phyloP scores from a whole-genome alignment of 1,284 basidiomycete genomes.

The Fomes fomentarius region DNA sequence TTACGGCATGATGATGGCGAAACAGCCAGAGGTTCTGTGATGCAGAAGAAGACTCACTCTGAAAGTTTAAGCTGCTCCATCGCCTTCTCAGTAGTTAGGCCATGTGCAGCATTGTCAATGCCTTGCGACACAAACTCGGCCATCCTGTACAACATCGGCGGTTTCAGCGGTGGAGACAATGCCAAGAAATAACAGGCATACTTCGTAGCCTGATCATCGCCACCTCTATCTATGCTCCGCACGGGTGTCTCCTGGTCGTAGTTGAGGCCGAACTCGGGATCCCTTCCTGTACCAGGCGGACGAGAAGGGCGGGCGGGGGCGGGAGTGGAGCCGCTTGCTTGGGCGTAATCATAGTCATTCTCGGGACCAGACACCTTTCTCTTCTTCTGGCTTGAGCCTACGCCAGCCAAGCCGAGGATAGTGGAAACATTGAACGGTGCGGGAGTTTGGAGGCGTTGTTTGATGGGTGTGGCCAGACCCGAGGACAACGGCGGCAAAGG shows the following conservation, averaged over 20 bases:
- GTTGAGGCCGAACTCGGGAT: slow-evolving; percentile 15
- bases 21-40: neutral
- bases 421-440: slow-evolving; percentile 3
- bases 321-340: slow-evolving; percentile 8
- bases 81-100: slow-evolving; percentile 51
- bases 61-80: slow-evolving; percentile 53
- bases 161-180: no score
- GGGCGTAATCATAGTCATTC: slow-evolving; percentile 4
- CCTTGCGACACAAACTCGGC: slow-evolving; percentile 60
- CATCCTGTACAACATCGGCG: slow-evolving; percentile 40
- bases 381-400: slow-evolving; percentile 8
- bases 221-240: slow-evolving; percentile 24
- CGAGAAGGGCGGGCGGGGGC: neutral
- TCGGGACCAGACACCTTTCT: slow-evolving; percentile 11
- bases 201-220: slow-evolving; percentile 22
- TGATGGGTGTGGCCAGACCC: slow-evolving; percentile 7
- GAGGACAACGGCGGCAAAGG: slow-evolving; percentile 16
- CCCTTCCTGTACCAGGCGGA: neutral
- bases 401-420: neutral
- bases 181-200: slow-evolving; percentile 12
- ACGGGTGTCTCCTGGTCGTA: slow-evolving; percentile 24
- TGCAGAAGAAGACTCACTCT: slow-evolving; percentile 39
- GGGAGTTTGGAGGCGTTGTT: slow-evolving; percentile 7
- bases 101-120: slow-evolving; percentile 58
- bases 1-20: neutral